A percentile compares a stretch with the other conserved stretches of the same genome.
phyloP scores from a whole-genome alignment of 1,284 basidiomycete species.

The Ustilago cynodontis region DNA sequence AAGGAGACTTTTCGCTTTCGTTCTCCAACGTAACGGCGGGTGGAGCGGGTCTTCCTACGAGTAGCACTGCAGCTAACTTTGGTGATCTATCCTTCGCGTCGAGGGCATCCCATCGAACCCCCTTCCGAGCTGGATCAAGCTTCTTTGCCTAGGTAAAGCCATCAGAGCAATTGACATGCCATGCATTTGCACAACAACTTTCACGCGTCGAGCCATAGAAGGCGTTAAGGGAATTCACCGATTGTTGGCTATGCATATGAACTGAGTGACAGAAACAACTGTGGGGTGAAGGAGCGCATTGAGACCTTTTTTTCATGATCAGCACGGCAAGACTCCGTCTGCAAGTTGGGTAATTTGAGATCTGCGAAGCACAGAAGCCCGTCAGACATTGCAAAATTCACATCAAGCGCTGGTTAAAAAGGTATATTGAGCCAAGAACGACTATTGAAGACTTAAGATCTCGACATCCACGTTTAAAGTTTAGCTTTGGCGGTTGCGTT shows the following conservation, averaged over 20 bases:
- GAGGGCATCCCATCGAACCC: conserved; percentile 9
- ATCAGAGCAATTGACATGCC: not conserved
- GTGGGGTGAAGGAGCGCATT: too few species aligned
- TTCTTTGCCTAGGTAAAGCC: conserved; percentile 6
- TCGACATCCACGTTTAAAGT: conserved; percentile 11
- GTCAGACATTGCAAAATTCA: too few species aligned
- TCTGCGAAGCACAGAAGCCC: too few species aligned
- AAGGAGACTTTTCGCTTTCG: conserved; percentile 21
- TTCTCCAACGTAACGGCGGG: conserved; percentile 7
- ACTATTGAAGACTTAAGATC: not conserved
- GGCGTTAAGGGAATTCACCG: too few species aligned
- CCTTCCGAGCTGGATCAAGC: conserved; percentile 30
- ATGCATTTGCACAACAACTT: not conserved
- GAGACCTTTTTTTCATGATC: too few species aligned
- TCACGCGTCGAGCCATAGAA: too few species aligned
- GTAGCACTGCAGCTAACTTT: conserved; percentile 40
- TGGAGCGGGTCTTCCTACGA: conserved; percentile 23
- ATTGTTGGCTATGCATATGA: too few species aligned
- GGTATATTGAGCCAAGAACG: conserved; percentile 6
- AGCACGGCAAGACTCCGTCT: too few species aligned
- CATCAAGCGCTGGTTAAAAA: not conserved
- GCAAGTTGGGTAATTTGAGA: too few species aligned
- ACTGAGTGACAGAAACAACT: too few species aligned
- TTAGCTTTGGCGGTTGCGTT: conserved; percentile 20
- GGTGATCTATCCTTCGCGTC: conserved; percentile 20